phyloP scores from a whole-genome alignment of 192 early-diverging fungal genomes.

The Backusella mclennaniae region DNA sequence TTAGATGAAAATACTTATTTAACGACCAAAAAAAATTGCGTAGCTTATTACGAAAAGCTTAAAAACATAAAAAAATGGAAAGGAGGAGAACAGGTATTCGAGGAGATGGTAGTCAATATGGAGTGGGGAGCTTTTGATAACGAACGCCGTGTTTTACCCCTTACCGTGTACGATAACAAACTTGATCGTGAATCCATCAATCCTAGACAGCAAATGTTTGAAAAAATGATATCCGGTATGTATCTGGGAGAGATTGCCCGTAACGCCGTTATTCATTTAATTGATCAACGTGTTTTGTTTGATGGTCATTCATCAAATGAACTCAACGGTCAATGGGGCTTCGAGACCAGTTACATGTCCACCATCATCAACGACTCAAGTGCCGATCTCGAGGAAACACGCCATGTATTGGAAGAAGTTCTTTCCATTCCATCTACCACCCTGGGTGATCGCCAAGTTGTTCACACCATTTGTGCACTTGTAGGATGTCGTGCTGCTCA shows the following conservation, averaged over 20 bases:
- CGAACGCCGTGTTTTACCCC: conserved; percentile 73
- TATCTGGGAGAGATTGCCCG: conserved; percentile 91
- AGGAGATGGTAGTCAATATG: conserved; percentile 88
- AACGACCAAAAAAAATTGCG: not conserved
- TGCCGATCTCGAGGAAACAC: conserved; percentile 57
- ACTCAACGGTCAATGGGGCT: conserved; percentile 70
- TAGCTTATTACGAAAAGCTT: conserved; percentile 62
- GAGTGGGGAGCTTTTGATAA: conserved; percentile 95
- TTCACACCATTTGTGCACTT: conserved; percentile 72
- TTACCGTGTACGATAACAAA: conserved; percentile 81
- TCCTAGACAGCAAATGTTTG: conserved; percentile 80
- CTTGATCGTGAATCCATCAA: conserved; percentile 83
- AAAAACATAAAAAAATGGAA: conserved; percentile 47
- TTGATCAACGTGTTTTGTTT: conserved; percentile 77
- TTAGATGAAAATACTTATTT: not conserved
- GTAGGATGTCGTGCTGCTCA: conserved; percentile 85
- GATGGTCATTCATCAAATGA: conserved; percentile 55
- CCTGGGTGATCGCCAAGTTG: conserved; percentile 73
- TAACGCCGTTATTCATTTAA: conserved; percentile 72
- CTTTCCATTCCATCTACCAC: conserved; percentile 67
- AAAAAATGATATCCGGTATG: conserved; percentile 94
- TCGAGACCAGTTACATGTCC: conserved; percentile 76
- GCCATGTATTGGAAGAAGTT: conserved; percentile 69
- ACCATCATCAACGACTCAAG: conserved; percentile 67
- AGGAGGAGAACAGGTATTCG: conserved; percentile 5